Conservation (phyloP, 768 basidiomycete species). For the Boletus rubropictus region DNA sequence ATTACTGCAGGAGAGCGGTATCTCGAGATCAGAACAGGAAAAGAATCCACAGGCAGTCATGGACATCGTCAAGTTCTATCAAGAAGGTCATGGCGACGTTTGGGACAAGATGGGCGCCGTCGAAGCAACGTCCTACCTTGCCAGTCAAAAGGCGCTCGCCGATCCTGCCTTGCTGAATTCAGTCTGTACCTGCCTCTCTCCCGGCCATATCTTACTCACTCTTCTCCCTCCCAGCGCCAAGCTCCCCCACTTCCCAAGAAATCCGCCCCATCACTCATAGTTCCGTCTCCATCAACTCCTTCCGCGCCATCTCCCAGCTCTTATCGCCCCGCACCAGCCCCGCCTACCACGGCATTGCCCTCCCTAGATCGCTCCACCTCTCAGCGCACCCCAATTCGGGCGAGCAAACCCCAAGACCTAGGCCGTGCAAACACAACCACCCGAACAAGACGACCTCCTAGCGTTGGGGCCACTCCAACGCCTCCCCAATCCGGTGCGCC, state of each 20-base stretch:
- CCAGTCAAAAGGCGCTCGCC: slow-evolving; percentile 27
- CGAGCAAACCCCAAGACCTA: slow-evolving; percentile 40
- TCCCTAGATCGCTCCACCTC: slow-evolving; percentile 84
- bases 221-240: slow-evolving; percentile 27
- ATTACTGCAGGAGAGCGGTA: slow-evolving; percentile 90
- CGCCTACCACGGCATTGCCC: slow-evolving; percentile 57
- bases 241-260: slow-evolving; percentile 42
- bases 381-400: slow-evolving; percentile 63
- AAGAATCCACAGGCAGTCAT: slow-evolving; percentile 97
- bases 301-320: slow-evolving; percentile 37
- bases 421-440: slow-evolving; percentile 69
- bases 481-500: slow-evolving; percentile 31
- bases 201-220: neutral
- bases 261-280: slow-evolving; percentile 21
- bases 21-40: slow-evolving; percentile 90
- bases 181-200: slow-evolving; percentile 34
- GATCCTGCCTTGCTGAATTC: slow-evolving; percentile 53
- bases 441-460: slow-evolving; percentile 53
- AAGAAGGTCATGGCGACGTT: slow-evolving; percentile 74
- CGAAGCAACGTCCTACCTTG: slow-evolving; percentile 25
- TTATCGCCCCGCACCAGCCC: slow-evolving; percentile 74
- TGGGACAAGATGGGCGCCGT: slow-evolving; percentile 83
- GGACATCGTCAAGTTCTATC: slow-evolving; percentile 99
- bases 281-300: slow-evolving; percentile 27
- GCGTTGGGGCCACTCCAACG: slow-evolving; percentile 26